Base-by-base conservation (phyloP, 2,329 filamentous ascomycete species). In the Chrysosporium queenslandicum region DNA sequence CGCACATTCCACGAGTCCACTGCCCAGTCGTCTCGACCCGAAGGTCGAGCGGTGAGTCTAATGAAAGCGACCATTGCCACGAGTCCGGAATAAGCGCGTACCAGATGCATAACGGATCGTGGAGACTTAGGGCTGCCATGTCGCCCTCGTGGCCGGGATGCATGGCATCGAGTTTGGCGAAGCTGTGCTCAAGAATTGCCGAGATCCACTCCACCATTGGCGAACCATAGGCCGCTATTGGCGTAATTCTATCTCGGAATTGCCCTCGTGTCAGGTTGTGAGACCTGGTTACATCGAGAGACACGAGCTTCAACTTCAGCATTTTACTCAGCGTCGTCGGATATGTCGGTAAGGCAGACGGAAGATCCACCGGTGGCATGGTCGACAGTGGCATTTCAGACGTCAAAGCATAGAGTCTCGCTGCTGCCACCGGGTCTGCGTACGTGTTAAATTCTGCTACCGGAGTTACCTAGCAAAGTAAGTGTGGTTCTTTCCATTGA, bases 371-470 rank as follows among this genome's bases (percentile, higher is more conserved):
- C 0, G 83, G 81, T 0, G 92, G 89, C 77, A 96, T 86, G 3
- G 89, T 96, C 2, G 83, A 85, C 11, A 76, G 70, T 0, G 92
- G 92, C 30, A 73, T 81, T 4, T 77, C 79, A 1, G 85, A 88
- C 0, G 86, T 89, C 56, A 92, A 73, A 5, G 87, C 85, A 63
- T 84, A 90, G 16, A 92, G 78, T 12, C 86, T 78, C 9, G 87
- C 86, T 0, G 86, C 80, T 25, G 87, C 86, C 37, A 87, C 77
- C 18, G 86, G 77, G 66, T 98, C 94, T 53, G 92, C 90, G 64
- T 88, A 94, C 53, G 85, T 86, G 74, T 98, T 98, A 78, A 98
- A 98, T 67, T 98, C 92, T 57, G 87, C 88, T 11, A 85, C 80
- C 1, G 92, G 91, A 0, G 79, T 83, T 58, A 83, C 78, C 68